Evolutionary conservation across 164 flowering plant species (phyloP), one percentile per base, ranked within the genome.

Genomic region (Vitis rupestris): DNA sequence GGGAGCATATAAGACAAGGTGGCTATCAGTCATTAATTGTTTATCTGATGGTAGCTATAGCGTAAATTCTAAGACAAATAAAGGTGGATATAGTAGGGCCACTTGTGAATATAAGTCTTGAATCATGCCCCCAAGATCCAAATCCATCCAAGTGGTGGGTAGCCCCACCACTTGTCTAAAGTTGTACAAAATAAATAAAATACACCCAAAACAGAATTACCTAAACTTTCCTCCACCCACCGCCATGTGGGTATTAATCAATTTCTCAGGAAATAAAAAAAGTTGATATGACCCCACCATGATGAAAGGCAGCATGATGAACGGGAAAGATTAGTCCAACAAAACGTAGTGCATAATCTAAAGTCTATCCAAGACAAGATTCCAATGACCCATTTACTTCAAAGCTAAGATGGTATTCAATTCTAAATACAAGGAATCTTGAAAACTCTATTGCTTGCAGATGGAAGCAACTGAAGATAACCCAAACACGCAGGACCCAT

Each of bases 91-190:
- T 19, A 19, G 27, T 50, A 50, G 66, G 56, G 55, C 4, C 54
- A 50, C 37, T 49, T 50, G 2, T 31, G 8, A 50, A 64, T 17
- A 50, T 27, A 50, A 49, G 50, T 64, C 31, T 23, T 50, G 17
- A 44, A 62, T 44, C 9, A 16, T 9, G 48, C 11, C 17, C 13
- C 12, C 10, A 27, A 3, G 14, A 37, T 27, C 37, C 61, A 59
- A 8, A 59, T 23, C 61, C 61, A 59, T 59, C 44, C 61, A n/a
- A 58, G 23, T n/a, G 8, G 8, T 64, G 8, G 66, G 56, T 52
- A 50, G 9, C 37, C 66, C 66, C 53, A 12, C 55, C 31, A 11
- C 30, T 51, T 23, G 50, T 5, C 19, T 9, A 17, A 50, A 19
- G n/a, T 50, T 64, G 27, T 50, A 30, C 52, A 13, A 23, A 49